Evolutionary conservation across 305 asterid genomes (phyloP), one percentile per base, ranked within the genome.

Genomic region (Solanum hybrid): DNA sequence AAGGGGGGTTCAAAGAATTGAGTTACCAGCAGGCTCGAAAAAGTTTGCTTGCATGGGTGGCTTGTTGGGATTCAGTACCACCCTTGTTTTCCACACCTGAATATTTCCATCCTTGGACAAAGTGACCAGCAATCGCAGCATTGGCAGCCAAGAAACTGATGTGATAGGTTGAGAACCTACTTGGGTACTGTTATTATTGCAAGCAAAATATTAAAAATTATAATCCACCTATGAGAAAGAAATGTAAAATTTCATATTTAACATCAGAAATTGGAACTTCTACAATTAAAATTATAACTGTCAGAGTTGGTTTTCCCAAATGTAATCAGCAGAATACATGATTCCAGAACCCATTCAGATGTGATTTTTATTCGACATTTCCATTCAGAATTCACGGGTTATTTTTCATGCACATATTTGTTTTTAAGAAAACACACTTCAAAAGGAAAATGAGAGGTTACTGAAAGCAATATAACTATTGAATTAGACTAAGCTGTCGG

Each of bases 51-150:
- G 99, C 94, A 92, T 95, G 42, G 98, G 99, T 91, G 99, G 97
- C 89, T 94, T 94, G 94, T 97, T 95, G 73, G 99, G 98, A 92
- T 98, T 98, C 91, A 94, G 92, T 40, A 86, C 88, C 72, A 94
- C 98, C 91, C 99, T 97, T 91, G 99, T 98, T 94, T 94, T 96
- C 99, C 99, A 98, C 79, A 97, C 98, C 94, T 97, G 99, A 92
- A 97, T 91, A 91, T 94, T 93, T 92, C 99, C 99, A 93, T 98
- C 99, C 93, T 95, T 98, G 89, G 99, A 95, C 94, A 98, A 93
- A 36, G 99, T 98, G 89, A 98, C 96, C 75, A 98, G 97, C 92
- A 96, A 91, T 87, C 96, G 98, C 97, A 95, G 91, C 92, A 94
- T 71, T 45, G 99, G 98, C 76, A 96, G 95, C 99, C 99, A 98